Base-by-base conservation (phyloP, 78 protist species). In the Speleostelium caveatum region DNA sequence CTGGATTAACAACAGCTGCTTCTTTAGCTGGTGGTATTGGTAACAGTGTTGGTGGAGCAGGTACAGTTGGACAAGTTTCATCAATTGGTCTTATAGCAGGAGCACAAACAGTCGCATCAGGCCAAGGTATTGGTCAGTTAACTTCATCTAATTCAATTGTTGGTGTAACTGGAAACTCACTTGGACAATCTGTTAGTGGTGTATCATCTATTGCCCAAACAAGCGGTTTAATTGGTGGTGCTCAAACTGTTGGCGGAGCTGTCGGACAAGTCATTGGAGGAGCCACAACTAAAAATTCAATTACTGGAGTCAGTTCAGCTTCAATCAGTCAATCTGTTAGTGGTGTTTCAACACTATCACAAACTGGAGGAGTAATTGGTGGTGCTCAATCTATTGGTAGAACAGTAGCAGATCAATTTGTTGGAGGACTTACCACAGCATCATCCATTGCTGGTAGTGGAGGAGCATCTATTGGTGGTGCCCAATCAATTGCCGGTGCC, bases 401-500 rank as follows among this genome's bases (percentile, higher is more conserved):
- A 12, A 39, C 21, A 32, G 39, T 32, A 8, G 12, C 69, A 12
- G 39, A 39, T 62, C 33, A 62, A 32, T 33, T 62, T 62, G 69
- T 62, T 62, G 69, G 42, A 32, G 69, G 69, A 32, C 32, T 62
- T 12, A 62, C 69, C 24, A 62, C 69, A 12, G 33, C 69, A 24
- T 32, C 1, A 32, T 32, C 42, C 32, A 8, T 62, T 21, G 69
- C 69, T 3, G 39, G 39, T 62, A 39, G 53, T 14, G 10, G 6
- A 14, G 53, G 53, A 14, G 10, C 6, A 14, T 45, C 53, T 14
- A 10, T 45, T 45, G 53, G n/a, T 45, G 53, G 53, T 45, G 53
- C 53, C 53, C 53, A 45, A 45, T 45, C 53, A 45, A 45, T 45
- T 45, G 53, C 53, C 10, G n/a, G n/a, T n/a, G n/a, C n/a, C n/a